A percentile compares a stretch with the other conserved stretches of the same genome.
Evolutionary conservation across 805 yeast species (phyloP).

Genomic region (Kuraishia ogatae): DNA sequence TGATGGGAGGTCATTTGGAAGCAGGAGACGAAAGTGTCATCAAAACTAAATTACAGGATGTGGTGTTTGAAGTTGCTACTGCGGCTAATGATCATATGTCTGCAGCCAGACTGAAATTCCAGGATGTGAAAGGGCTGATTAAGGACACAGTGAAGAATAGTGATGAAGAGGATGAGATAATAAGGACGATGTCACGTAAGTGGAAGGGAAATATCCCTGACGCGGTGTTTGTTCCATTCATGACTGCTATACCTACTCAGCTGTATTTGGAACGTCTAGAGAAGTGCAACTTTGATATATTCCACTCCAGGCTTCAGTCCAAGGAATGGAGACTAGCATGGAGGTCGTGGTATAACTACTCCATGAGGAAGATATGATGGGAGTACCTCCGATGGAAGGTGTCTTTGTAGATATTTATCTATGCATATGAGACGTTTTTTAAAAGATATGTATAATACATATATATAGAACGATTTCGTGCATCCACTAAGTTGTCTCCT

Average conservation of each 20-base stretch:
- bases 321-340: slow-evolving; percentile 64
- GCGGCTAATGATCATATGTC: slow-evolving; percentile 74
- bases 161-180: slow-evolving; percentile 9
- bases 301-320: slow-evolving; percentile 30
- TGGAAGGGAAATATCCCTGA: slow-evolving; percentile 50
- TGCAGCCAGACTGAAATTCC: slow-evolving; percentile 52
- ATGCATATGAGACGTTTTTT: no score
- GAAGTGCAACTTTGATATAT: slow-evolving; percentile 54
- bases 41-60: slow-evolving; percentile 38
- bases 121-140: slow-evolving; percentile 28
- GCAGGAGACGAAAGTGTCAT: slow-evolving; percentile 16
- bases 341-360: slow-evolving; percentile 42
- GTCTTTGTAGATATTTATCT: slow-evolving; percentile 1
- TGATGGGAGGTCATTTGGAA: slow-evolving; percentile 31
- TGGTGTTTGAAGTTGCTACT: slow-evolving; percentile 62
- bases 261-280: slow-evolving; percentile 56
- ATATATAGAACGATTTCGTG: no score
- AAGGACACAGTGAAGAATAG: slow-evolving; percentile 18
- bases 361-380: slow-evolving; percentile 25
- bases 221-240: slow-evolving; percentile 55
- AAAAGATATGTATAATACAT: no score
- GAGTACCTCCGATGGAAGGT: slow-evolving; percentile 4
- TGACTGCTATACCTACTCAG: slow-evolving; percentile 58
- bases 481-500: no score
- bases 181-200: slow-evolving; percentile 11